Percentiles rank a stretch among this genome's conserved stretches.
These are phyloP conservation scores for Botrytis tulipae DNA, from an alignment of 2,329 filamentous ascomycete species.

Conservation along the genomic window DNA sequence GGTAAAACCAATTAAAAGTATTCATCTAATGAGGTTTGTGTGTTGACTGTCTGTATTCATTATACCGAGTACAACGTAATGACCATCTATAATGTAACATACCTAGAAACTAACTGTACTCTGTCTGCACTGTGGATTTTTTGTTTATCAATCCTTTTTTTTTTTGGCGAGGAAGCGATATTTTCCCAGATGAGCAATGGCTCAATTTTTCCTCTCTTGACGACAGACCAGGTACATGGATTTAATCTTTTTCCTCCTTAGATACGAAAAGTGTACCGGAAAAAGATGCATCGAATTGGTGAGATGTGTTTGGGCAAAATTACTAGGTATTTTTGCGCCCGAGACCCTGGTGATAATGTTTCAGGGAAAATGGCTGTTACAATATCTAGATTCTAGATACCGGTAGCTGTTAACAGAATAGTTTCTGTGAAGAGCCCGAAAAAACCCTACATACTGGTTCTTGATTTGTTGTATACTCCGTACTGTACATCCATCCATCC, in stretches of 20 bases:
- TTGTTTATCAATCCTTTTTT: neutral
- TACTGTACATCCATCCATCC: neutral
- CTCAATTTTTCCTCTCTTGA: conserved; percentile 3
- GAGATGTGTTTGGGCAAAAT: neutral
- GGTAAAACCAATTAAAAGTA: neutral
- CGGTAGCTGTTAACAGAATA: conserved; percentile 9
- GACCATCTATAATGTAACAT: neutral
- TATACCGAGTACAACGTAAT: neutral
- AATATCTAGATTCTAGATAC: neutral
- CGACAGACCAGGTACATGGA: conserved; percentile 15
- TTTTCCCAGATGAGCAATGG: neutral
- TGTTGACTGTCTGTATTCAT: neutral
- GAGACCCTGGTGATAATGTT: conserved; percentile 5
- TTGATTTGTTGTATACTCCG: neutral
- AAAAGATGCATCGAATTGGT: neutral
- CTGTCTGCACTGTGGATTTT: neutral
- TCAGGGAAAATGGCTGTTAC: conserved; percentile 10
- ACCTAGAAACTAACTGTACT: neutral
- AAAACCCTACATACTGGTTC: neutral
- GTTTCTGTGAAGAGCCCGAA: conserved; percentile 16
- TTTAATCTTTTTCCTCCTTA: conserved; percentile 5
- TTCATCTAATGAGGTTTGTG: neutral
- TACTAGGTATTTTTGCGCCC: conserved; percentile 1
- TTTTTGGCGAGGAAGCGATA: neutral
- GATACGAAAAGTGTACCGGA: neutral